phyloP scores from a whole-genome alignment of 257 asterid species.

The Gardenia jasminoides region DNA sequence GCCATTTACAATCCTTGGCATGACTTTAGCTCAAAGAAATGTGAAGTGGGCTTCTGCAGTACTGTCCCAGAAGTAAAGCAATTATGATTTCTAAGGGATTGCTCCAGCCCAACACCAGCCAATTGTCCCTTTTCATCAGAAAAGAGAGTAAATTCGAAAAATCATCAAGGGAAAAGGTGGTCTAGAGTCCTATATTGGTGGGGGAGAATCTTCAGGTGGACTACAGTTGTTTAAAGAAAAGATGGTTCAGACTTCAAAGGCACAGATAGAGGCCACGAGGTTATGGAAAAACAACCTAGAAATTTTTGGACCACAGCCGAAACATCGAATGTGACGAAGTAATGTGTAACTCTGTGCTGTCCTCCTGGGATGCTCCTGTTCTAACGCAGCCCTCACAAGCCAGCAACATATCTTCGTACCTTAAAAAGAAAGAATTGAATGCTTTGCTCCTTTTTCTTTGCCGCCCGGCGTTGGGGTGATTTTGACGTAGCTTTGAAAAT shows the following conservation, averaged over 20 bases:
- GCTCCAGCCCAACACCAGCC: not conserved
- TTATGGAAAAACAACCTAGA: too few relatives aligned
- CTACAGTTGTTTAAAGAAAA: not conserved
- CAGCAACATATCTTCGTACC: not conserved
- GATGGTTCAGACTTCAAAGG: not conserved
- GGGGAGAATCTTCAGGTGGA: constrained; percentile 9
- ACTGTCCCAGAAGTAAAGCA: not conserved
- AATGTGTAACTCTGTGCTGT: not conserved
- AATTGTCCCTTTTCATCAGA: not conserved
- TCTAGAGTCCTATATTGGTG: not conserved
- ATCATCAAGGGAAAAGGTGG: not conserved
- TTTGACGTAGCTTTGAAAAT: not conserved
- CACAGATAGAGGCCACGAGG: not conserved
- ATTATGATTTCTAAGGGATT: not conserved
- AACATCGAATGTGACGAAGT: not conserved
- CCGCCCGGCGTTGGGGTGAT: not conserved
- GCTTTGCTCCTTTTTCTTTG: not conserved
- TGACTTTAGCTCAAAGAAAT: not conserved
- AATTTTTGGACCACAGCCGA: too few relatives aligned
- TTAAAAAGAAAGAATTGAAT: not conserved
- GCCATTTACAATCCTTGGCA: not conserved
- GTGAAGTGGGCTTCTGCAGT: not conserved
- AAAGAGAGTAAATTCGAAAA: not conserved
- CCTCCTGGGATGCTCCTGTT: not conserved
- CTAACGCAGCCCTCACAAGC: not conserved